A percentile compares a stretch with the other conserved stretches of the same genome.
phyloP scores from a whole-genome alignment of 257 asterid species.

The Lycium ferocissimum region DNA sequence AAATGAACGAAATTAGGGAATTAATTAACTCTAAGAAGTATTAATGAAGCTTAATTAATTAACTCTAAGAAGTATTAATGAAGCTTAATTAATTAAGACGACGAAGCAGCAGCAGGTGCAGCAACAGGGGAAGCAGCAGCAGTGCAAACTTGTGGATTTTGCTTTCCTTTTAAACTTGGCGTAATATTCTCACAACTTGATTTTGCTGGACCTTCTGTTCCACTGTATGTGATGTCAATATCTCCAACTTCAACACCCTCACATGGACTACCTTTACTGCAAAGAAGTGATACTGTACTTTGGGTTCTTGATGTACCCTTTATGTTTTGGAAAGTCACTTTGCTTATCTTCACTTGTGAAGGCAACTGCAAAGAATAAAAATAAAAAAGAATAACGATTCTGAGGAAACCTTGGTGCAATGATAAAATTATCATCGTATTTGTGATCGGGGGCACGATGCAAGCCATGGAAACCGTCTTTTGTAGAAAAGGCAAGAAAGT shows the following conservation, averaged over 20 bases:
- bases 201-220: conserved; percentile 38
- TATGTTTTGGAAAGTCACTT: conserved; percentile 39
- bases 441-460: not conserved
- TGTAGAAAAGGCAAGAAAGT: not conserved
- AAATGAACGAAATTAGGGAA: too few species aligned
- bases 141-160: conserved; percentile 37
- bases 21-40: too few species aligned
- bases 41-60: not conserved
- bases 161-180: conserved; percentile 38
- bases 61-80: too few species aligned
- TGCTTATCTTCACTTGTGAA: conserved; percentile 45
- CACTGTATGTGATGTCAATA: conserved; percentile 40
- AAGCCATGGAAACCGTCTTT: not conserved
- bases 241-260: conserved; percentile 39
- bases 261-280: conserved; percentile 46
- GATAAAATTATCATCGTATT: not conserved
- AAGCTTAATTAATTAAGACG: not conserved
- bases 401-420: not conserved
- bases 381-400: not conserved
- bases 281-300: conserved; percentile 35
- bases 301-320: conserved; percentile 44
- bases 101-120: not conserved
- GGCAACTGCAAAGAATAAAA: conserved; percentile 17
- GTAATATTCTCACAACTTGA: conserved; percentile 45
- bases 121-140: not conserved